Evolutionary conservation across 352 stramenopile species (phyloP), one percentile per base, ranked within the genome.

Genomic region (Phytophthora nicotianae): DNA sequence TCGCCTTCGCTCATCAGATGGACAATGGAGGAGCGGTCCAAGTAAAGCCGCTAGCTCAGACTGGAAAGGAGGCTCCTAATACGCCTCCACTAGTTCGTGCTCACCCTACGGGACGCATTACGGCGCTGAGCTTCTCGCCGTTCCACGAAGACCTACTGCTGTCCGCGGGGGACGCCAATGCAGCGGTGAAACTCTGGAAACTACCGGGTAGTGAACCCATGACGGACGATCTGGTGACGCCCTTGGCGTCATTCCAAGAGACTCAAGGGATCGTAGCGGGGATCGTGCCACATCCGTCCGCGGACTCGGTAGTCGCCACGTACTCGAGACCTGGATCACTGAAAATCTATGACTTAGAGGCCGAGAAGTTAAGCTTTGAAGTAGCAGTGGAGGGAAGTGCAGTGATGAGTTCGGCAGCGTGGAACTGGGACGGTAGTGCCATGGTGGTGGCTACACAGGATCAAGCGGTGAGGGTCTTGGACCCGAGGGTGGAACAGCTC

Each of bases 361-460:
- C 38, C 23, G 74, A 88, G 35, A 47, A 41, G 1, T 9, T 72
- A 48, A 68, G 23, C 21, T 70, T 50, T 32, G 37, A 74, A 35
- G 20, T 75, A 23, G 24, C 43, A 5, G 24, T 74, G 13, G 58
- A 43, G 1, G 49, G 53, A 14, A 50, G 32, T 11, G 58, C 29
- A 41, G 24, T 20, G 42, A 33, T 88, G 13, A 79, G 60, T 20
- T 66, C 72, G 3, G 49, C 83, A 19, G 54, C 67, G 17, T 95
- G 86, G 86, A 92, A 82, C 68, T 90, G 82, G 68, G 81, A 93
- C 47, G 83, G 86, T 2, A 86, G 81, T 42, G 20, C 65, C 5
- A 68, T 89, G 32, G 51, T 83, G 16, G 58, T 78, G 6, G 68
- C 72, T 9, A 76, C 80, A 0, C 62, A 79, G 9, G 70, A 81